A percentile compares a stretch with the other conserved stretches of the same genome.
Evolutionary conservation across 352 stramenopile species (phyloP).

Genomic region (Phytophthora meadii): DNA sequence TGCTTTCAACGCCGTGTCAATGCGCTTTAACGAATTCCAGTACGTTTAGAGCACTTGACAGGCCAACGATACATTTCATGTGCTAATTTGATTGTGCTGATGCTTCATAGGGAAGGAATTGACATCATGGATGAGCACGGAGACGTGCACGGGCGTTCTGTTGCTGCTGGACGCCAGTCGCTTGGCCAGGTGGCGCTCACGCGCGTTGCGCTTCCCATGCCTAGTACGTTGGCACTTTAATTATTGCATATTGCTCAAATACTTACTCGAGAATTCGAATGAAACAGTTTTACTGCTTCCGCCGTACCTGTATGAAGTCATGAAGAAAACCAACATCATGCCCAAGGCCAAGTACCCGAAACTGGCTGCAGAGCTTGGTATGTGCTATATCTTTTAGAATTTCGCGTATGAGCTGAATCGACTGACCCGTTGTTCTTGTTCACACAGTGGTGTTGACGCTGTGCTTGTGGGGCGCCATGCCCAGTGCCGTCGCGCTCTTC

Average conservation of each 20-base stretch:
- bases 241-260: background rate
- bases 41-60: constrained; percentile 31
- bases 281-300: constrained; percentile 76
- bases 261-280: background rate
- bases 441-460: constrained; percentile 69
- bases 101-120: constrained; percentile 70
- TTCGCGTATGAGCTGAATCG: background rate
- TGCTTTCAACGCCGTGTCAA: constrained; percentile 88
- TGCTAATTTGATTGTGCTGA: constrained; percentile 4
- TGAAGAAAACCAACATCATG: constrained; percentile 82
- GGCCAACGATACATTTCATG: no score
- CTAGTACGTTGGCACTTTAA: constrained; percentile 52
- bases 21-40: constrained; percentile 89
- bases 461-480: constrained; percentile 81
- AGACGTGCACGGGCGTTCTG: constrained; percentile 77
- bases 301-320: constrained; percentile 80
- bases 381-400: constrained; percentile 1
- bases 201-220: constrained; percentile 79
- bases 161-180: constrained; percentile 80
- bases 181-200: constrained; percentile 84
- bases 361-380: constrained; percentile 81
- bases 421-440: constrained; percentile 10
- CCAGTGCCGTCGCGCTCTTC: constrained; percentile 83
- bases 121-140: constrained; percentile 86
- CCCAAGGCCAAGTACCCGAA: constrained; percentile 72